Base-by-base conservation (phyloP, 2,329 filamentous ascomycete genomes). In the Aspergillus sp. region DNA sequence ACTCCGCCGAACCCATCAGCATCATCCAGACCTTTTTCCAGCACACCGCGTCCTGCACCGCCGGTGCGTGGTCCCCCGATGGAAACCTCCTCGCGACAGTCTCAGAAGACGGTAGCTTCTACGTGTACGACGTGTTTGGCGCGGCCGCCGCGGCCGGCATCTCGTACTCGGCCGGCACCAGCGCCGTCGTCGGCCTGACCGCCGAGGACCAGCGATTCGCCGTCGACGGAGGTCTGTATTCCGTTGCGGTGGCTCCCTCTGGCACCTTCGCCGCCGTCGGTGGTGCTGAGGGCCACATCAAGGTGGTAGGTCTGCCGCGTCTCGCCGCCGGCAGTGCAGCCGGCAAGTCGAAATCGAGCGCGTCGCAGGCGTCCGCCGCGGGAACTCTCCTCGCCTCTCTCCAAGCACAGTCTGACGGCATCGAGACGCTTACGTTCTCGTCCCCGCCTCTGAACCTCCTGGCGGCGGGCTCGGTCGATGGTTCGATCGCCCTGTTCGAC, bases 11-110 rank as follows among this genome's bases (percentile, higher is more conserved):
- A 29, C 80, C 89, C 6, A 79, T 97, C 49, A 86, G 87, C 63
- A 94, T 97, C 66, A 81, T 95, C 4, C 90, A 96, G 76, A 88
- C 88, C 21, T 97, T 94, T 77, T 97, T 96, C 79, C 81, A 95
- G 21, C 94, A 97, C 76, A 93, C 89, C 3, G 88, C 76, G 16
- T 77, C 89, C 23, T 95, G 89, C 75, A 97, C 94, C 1, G 93
- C 92, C 6, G 94, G 94, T 54, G 81, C 88, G 2, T 99, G 94
- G 92, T 90, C 90, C 0, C 82, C 89, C 4, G 92, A 97, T 69
- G 94, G 94, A 47, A 85, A 85, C 25, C 77, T 97, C 14, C 81
- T 99, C 1, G 90, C 89, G 5, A 97, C 92, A 0, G 90, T 97
- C 4, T 87, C 87, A 41, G 93, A 97, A 69, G 93, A 97, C 71